Conservation (phyloP, 257 asterid species). For the Primulina tabacum region DNA sequence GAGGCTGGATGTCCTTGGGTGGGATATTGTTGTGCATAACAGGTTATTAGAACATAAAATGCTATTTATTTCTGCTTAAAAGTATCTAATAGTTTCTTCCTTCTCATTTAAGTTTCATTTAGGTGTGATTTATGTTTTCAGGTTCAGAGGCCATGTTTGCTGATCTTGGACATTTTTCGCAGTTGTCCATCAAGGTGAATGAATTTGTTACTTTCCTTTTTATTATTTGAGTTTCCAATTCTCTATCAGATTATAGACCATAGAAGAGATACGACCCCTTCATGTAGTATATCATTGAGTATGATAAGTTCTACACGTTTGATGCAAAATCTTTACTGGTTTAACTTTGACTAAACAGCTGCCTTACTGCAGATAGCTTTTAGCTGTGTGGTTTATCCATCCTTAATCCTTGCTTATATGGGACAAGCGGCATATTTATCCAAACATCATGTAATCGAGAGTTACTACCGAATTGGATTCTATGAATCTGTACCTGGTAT, state of each 20-base stretch:
- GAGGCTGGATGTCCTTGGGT: slow-evolving; percentile 97
- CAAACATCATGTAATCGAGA: slow-evolving; percentile 68
- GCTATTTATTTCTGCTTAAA: neutral
- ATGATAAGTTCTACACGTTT: neutral
- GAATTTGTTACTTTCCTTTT: neutral
- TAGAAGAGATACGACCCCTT: neutral
- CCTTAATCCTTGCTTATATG: slow-evolving; percentile 93
- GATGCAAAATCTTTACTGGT: neutral
- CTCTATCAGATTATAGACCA: neutral
- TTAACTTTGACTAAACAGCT: slow-evolving; percentile 16
- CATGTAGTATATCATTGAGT: neutral
- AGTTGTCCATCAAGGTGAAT: slow-evolving; percentile 80
- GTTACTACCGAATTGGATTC: slow-evolving; percentile 74
- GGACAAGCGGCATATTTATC: slow-evolving; percentile 99
- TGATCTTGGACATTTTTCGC: slow-evolving; percentile 96
- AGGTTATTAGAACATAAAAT: slow-evolving; percentile 35
- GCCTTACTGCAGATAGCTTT: slow-evolving; percentile 69
- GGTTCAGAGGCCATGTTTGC: slow-evolving; percentile 99
- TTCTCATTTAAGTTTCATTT: slow-evolving; percentile 2
- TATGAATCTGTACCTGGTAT: slow-evolving; percentile 93
- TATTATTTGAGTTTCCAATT: slow-evolving; percentile 11
- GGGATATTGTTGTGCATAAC: slow-evolving; percentile 90
- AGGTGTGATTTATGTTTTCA: slow-evolving; percentile 21
- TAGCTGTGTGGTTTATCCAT: slow-evolving; percentile 83
- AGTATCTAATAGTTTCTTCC: neutral